These are phyloP conservation scores for Ceratocystis cacaofunesta DNA, from an alignment of 2,329 filamentous ascomycete species.

Conservation along the genomic window DNA sequence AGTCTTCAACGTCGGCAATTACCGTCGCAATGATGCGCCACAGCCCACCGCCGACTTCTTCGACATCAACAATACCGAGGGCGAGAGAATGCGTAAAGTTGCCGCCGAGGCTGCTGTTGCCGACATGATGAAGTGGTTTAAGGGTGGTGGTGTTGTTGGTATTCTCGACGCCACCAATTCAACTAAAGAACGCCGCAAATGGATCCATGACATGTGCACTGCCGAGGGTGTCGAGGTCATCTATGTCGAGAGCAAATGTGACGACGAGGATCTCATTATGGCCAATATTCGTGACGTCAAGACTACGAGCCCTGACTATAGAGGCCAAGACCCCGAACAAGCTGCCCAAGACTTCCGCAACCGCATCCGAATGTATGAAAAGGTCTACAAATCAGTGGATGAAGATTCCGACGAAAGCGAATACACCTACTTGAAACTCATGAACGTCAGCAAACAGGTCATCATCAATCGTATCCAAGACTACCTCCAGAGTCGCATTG, in stretches of 20 bases:
- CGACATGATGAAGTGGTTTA: slow-evolving; percentile 93
- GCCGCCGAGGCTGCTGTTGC: slow-evolving; percentile 82
- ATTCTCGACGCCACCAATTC: slow-evolving; percentile 96
- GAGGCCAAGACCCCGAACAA: slow-evolving; percentile 80
- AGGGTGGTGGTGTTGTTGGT: slow-evolving; percentile 62
- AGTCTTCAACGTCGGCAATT: slow-evolving; percentile 95
- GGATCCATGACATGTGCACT: slow-evolving; percentile 72
- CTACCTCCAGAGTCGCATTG: slow-evolving; percentile 87
- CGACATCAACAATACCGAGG: slow-evolving; percentile 76
- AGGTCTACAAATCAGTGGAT: slow-evolving; percentile 87
- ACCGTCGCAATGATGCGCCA: slow-evolving; percentile 77
- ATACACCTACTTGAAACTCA: slow-evolving; percentile 91
- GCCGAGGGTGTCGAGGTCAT: slow-evolving; percentile 72
- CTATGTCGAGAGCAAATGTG: slow-evolving; percentile 94
- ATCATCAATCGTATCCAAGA: slow-evolving; percentile 97
- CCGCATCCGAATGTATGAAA: slow-evolving; percentile 92
- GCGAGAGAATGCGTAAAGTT: slow-evolving; percentile 72
- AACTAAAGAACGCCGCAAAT: slow-evolving; percentile 74
- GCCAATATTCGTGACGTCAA: slow-evolving; percentile 96
- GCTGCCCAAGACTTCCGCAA: slow-evolving; percentile 86
- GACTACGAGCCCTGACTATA: slow-evolving; percentile 87
- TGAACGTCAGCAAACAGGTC: slow-evolving; percentile 88
- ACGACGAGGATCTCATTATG: slow-evolving; percentile 93
- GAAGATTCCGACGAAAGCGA: slow-evolving; percentile 64
- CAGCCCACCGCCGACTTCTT: slow-evolving; percentile 93